Evolutionary conservation across 2,329 filamentous ascomycete species (phyloP).

Genomic region (Peltaster fructicola): DNA sequence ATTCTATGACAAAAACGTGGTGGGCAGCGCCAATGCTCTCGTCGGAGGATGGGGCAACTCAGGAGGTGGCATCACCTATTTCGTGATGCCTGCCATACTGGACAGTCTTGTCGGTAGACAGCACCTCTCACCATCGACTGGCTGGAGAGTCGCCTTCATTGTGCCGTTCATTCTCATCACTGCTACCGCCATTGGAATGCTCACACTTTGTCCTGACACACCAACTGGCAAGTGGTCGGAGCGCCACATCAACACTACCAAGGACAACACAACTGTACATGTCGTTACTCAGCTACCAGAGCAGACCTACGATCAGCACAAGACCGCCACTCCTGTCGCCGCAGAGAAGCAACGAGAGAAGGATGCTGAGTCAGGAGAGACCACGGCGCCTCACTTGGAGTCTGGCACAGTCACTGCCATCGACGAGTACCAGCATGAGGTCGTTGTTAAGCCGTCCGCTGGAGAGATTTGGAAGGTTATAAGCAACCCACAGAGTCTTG

Average conservation of each 20-base stretch:
- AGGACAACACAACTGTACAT: too few relatives aligned
- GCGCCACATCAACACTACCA: too few relatives aligned
- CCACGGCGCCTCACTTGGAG: too few relatives aligned
- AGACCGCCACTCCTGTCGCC: too few relatives aligned
- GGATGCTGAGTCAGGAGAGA: too few relatives aligned
- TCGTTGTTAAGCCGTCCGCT: conserved; percentile 38
- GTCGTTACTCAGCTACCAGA: too few relatives aligned
- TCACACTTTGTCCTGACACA: conserved; percentile 59
- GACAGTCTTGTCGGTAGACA: too few relatives aligned
- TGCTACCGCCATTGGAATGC: conserved; percentile 43
- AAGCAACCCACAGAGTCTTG: conserved; percentile 37
- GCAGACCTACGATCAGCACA: too few relatives aligned
- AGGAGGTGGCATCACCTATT: conserved; percentile 75
- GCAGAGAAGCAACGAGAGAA: too few relatives aligned
- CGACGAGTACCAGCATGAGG: conserved; percentile 42
- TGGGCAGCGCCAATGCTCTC: conserved; percentile 68
- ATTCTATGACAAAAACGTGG: conserved; percentile 54
- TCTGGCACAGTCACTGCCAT: too few relatives aligned
- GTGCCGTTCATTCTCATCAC: conserved; percentile 62
- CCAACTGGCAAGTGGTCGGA: conserved; percentile 64
- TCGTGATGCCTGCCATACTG: conserved; percentile 43
- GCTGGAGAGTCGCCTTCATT: conserved; percentile 58
- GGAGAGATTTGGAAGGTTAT: conserved; percentile 42
- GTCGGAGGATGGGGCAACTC: conserved; percentile 69
- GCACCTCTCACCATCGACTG: too few relatives aligned